A percentile compares a stretch with the other conserved stretches of the same genome.
Evolutionary conservation across 1,284 basidiomycete species (phyloP).

Genomic region (Phlebopus sp.): DNA sequence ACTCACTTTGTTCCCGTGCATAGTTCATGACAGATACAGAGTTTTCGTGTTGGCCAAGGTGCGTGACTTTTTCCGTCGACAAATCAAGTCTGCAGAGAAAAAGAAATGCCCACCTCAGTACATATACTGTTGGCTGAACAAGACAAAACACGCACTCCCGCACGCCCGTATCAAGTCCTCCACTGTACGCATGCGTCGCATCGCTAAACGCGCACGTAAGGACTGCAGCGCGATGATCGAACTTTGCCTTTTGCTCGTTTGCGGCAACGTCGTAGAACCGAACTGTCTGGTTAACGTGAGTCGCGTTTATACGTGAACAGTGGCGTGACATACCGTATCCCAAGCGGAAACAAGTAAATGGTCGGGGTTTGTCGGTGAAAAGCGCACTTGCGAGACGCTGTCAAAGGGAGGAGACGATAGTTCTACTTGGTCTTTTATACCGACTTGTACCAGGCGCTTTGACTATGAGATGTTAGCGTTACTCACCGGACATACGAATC

Average conservation of each 20-base stretch:
- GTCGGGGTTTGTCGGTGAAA: constrained; percentile 76
- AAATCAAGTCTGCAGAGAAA: constrained; percentile 54
- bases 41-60: constrained; percentile 67
- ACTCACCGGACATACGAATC: constrained; percentile 21
- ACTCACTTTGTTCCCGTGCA: constrained; percentile 52
- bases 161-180: constrained; percentile 73
- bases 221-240: constrained; percentile 75
- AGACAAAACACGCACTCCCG: constrained; percentile 50
- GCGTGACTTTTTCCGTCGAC: constrained; percentile 54
- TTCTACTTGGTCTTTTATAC: constrained; percentile 41
- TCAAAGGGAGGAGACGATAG: constrained; percentile 80
- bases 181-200: constrained; percentile 64
- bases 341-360: constrained; percentile 81
- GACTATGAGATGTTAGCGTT: too few relatives aligned
- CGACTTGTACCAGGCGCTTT: background rate
- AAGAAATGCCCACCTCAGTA: background rate
- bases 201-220: constrained; percentile 64
- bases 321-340: constrained; percentile 69
- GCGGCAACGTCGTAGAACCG: constrained; percentile 66
- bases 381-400: constrained; percentile 76
- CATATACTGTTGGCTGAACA: background rate
- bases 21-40: constrained; percentile 64
- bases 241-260: constrained; percentile 69
- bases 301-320: constrained; percentile 2
- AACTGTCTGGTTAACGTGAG: constrained; percentile 52